A percentile compares a stretch with the other conserved stretches of the same genome.
Conservation (phyloP, 768 basidiomycete species). For the Inosperma sp. region DNA sequence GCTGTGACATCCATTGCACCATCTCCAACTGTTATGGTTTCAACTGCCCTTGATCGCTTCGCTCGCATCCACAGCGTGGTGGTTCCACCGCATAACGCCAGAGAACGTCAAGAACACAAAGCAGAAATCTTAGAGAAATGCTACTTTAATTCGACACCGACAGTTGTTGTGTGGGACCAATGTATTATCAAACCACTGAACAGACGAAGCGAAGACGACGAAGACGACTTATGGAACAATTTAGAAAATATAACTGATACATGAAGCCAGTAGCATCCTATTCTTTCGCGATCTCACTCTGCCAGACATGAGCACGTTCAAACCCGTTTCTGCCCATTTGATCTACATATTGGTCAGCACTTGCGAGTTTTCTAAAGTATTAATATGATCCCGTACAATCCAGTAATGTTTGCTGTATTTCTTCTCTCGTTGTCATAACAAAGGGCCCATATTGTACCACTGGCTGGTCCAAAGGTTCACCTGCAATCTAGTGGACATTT, state of each 20-base stretch:
- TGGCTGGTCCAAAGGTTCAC: slow-evolving; percentile 83
- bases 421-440: slow-evolving; percentile 77
- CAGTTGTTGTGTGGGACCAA: slow-evolving; percentile 60
- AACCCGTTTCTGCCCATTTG: slow-evolving; percentile 81
- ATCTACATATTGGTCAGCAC: slow-evolving; percentile 38
- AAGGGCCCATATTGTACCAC: slow-evolving; percentile 87
- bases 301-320: slow-evolving; percentile 85
- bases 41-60: slow-evolving; percentile 65
- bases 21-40: slow-evolving; percentile 50
- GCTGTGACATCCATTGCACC: slow-evolving; percentile 61
- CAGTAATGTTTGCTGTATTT: slow-evolving; percentile 74
- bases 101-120: slow-evolving; percentile 50
- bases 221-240: slow-evolving; percentile 64
- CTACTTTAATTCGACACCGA: slow-evolving; percentile 60
- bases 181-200: slow-evolving; percentile 6
- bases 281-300: slow-evolving; percentile 66
- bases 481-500: slow-evolving; percentile 52
- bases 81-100: slow-evolving; percentile 44
- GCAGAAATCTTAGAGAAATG: slow-evolving; percentile 60
- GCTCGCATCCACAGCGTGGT: slow-evolving; percentile 62
- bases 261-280: slow-evolving; percentile 21
- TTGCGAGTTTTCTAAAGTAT: slow-evolving; percentile 4
- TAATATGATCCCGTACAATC: slow-evolving; percentile 54
- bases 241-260: slow-evolving; percentile 52
- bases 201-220: slow-evolving; percentile 31